Evolutionary conservation across 495 filamentous ascomycete genomes (phyloP).

Genomic region (Neurospora sp.): DNA sequence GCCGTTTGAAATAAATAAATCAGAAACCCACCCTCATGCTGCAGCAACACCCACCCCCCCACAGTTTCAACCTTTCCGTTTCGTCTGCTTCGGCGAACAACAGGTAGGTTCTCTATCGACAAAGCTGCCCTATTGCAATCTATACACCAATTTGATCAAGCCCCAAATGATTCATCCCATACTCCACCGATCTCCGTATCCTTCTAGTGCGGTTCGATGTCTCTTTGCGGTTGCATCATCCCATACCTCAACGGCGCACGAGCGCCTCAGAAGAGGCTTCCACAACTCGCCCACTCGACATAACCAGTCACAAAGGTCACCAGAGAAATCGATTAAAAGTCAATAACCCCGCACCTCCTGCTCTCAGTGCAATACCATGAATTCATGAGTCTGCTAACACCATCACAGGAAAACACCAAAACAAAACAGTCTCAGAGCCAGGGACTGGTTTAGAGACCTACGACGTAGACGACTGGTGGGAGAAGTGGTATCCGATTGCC

Average conservation of each 20-base stretch:
- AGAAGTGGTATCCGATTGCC: slow-evolving; percentile 12
- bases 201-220: not conserved
- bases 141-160: not conserved
- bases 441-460: slow-evolving; percentile 28
- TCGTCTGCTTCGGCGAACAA: not conserved
- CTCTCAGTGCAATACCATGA: not conserved
- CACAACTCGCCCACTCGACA: not conserved
- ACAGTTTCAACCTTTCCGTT: not conserved
- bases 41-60: not conserved
- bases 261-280: not conserved
- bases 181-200: not conserved
- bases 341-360: not conserved
- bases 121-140: not conserved
- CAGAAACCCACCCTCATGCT: not conserved
- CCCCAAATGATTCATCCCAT: not conserved
- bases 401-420: slow-evolving; percentile 40
- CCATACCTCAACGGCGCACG: not conserved
- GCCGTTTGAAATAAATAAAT: not conserved
- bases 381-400: not conserved
- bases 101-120: not conserved
- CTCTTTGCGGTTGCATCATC: not conserved
- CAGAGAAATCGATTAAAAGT: not conserved
- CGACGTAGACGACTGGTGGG: slow-evolving; percentile 26
- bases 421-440: slow-evolving; percentile 19
- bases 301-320: not conserved